Percentiles rank a stretch among this genome's conserved stretches.
phyloP scores from a whole-genome alignment of 345 rosid genomes.

The Ceriops zippeliana region DNA sequence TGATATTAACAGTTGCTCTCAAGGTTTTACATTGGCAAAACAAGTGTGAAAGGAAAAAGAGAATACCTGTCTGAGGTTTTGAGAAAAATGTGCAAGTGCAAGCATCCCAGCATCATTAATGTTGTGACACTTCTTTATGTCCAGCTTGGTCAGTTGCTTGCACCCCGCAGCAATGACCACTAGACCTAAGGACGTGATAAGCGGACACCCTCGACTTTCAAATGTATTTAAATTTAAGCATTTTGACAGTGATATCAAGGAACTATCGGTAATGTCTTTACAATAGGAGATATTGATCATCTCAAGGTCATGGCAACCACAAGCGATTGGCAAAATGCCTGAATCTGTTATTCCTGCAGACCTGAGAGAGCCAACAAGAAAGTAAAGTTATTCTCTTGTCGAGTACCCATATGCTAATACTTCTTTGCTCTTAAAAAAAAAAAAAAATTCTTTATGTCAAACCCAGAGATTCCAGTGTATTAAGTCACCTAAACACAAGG shows the following conservation, averaged over 20 bases:
- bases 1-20: neutral
- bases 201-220: conserved; percentile 64
- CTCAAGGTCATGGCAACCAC: conserved; percentile 51
- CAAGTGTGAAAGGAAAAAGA: neutral
- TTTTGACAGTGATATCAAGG: conserved; percentile 48
- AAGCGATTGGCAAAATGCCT: conserved; percentile 51
- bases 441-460: no score
- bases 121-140: conserved; percentile 59
- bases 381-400: neutral
- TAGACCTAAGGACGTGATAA: conserved; percentile 59
- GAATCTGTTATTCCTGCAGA: conserved; percentile 48
- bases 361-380: conserved; percentile 29
- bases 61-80: conserved; percentile 60
- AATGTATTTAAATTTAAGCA: conserved; percentile 44
- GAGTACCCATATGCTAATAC: neutral
- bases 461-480: no score
- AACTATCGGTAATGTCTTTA: conserved; percentile 43
- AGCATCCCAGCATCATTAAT: conserved; percentile 61
- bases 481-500: neutral
- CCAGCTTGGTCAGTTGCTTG: conserved; percentile 55
- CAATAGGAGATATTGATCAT: conserved; percentile 58
- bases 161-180: conserved; percentile 61
- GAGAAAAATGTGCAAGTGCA: conserved; percentile 60
- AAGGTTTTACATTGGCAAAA: neutral
- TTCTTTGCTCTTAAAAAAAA: neutral